Evolutionary conservation across 208 protist species (phyloP).

Genomic region (Leishmania major): DNA sequence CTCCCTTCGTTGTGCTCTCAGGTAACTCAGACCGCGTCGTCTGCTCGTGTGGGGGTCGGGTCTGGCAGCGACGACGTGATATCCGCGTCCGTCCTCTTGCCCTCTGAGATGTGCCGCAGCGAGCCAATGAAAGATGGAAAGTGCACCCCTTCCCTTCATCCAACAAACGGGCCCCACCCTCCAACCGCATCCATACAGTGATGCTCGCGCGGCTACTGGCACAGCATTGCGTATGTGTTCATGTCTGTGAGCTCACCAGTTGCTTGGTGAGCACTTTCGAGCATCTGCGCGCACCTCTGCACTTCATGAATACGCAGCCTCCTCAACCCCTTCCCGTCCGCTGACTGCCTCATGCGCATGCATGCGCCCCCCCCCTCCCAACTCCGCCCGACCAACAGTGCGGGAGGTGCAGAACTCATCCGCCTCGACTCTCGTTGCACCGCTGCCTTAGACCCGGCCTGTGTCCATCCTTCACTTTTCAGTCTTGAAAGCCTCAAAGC

Average conservation of each 20-base stretch:
- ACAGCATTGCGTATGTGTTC: neutral
- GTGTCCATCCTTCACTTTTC: neutral
- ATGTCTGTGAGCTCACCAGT: neutral
- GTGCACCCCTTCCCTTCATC: neutral
- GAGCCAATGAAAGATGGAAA: neutral
- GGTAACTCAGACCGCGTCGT: neutral
- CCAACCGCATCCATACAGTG: neutral
- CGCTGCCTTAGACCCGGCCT: too few species aligned
- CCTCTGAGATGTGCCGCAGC: neutral
- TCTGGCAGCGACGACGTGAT: neutral
- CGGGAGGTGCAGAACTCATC: neutral
- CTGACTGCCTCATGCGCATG: neutral
- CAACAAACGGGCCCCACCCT: neutral
- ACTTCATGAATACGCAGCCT: neutral
- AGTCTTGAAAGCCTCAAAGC: neutral
- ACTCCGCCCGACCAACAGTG: neutral
- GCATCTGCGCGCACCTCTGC: neutral
- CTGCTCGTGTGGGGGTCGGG: neutral
- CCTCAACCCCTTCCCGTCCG: neutral
- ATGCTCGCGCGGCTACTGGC: neutral
- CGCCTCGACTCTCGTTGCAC: neutral
- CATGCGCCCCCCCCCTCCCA: neutral
- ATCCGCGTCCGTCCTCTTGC: neutral
- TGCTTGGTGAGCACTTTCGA: neutral
- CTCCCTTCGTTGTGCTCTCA: neutral